phyloP scores from a whole-genome alignment of 768 basidiomycete genomes.

The Phaffia australis region DNA sequence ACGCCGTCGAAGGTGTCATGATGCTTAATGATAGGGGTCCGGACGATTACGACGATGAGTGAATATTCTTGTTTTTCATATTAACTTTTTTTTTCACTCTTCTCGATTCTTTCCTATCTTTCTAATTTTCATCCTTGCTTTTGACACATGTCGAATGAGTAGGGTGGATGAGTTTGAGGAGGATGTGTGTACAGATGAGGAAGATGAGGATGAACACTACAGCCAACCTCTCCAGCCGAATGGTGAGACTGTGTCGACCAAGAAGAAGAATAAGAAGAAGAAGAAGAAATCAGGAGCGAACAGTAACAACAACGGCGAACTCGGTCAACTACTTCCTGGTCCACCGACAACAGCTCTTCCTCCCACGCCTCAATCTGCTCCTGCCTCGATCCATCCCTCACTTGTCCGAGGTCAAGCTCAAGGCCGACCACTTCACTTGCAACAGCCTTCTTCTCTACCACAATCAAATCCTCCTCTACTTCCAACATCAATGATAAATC shows the following conservation, averaged over 20 bases:
- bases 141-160: not conserved
- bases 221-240: constrained; percentile 4
- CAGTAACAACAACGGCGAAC: constrained; percentile 4
- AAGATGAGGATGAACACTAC: constrained; percentile 20
- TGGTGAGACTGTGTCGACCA: constrained; percentile 18
- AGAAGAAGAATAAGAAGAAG: constrained; percentile 28
- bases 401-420: constrained; percentile 19
- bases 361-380: constrained; percentile 32
- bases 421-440: constrained; percentile 27
- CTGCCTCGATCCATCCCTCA: constrained; percentile 35
- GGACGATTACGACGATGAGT: constrained; percentile 26
- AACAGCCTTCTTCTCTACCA: constrained; percentile 12
- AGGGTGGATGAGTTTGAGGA: constrained; percentile 46
- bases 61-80: not conserved
- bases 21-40: constrained; percentile 25
- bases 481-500: constrained; percentile 35
- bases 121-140: not conserved
- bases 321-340: not conserved
- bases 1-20: constrained; percentile 20
- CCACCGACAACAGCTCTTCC: constrained; percentile 22
- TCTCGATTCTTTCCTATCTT: not conserved
- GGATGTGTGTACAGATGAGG: constrained; percentile 37
- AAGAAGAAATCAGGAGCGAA: constrained; percentile 18
- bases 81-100: not conserved
- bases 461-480: constrained; percentile 30